A percentile compares a stretch with the other conserved stretches of the same genome.
Conservation (phyloP, 768 basidiomycete species). For the Mycena indigotica region DNA sequence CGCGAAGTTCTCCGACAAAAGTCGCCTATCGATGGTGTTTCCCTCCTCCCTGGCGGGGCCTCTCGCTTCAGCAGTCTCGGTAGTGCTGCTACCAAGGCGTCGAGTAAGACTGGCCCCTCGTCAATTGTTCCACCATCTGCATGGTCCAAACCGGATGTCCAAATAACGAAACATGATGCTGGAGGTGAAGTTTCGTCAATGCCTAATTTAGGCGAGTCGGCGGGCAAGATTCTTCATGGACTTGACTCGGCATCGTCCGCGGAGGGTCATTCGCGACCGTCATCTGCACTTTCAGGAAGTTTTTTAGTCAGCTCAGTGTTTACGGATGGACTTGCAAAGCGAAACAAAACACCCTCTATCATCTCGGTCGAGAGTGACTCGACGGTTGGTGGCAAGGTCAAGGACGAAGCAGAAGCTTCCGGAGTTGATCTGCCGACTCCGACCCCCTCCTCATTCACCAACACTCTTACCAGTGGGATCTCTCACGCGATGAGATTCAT, state of each 20-base stretch:
- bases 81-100: slow-evolving; percentile 21
- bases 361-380: slow-evolving; percentile 41
- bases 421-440: slow-evolving; percentile 16
- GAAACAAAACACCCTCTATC: slow-evolving; percentile 43
- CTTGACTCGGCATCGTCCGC: slow-evolving; percentile 35
- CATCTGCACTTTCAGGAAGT: slow-evolving; percentile 27
- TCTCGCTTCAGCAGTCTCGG: slow-evolving; percentile 24
- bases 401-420: slow-evolving; percentile 23
- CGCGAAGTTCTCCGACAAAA: slow-evolving; percentile 65
- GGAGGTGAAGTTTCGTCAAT: slow-evolving; percentile 49
- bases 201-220: slow-evolving; percentile 38
- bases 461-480: slow-evolving; percentile 53
- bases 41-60: slow-evolving; percentile 9
- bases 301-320: slow-evolving; percentile 26
- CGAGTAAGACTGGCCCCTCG: background rate
- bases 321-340: slow-evolving; percentile 38
- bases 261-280: slow-evolving; percentile 28
- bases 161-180: slow-evolving; percentile 51
- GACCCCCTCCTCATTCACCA: slow-evolving; percentile 46
- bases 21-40: slow-evolving; percentile 30
- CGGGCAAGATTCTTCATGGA: slow-evolving; percentile 50
- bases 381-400: slow-evolving; percentile 34
- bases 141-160: slow-evolving; percentile 61
- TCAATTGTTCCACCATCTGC: slow-evolving; percentile 41
- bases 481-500: slow-evolving; percentile 63